phyloP scores from a whole-genome alignment of 345 rosid species.

The Nephelium lappaceum region DNA sequence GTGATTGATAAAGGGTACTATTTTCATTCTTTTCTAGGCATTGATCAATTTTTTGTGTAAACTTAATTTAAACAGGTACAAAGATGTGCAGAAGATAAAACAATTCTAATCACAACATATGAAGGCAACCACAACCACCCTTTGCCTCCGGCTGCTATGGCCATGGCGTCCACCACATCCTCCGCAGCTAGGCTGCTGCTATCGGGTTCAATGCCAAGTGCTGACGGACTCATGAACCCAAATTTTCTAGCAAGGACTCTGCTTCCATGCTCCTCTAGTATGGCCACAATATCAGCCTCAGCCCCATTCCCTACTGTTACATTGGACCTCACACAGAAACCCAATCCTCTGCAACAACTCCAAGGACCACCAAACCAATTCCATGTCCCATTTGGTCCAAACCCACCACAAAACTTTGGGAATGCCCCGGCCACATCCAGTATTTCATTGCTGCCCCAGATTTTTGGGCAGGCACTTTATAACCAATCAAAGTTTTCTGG shows the following conservation, averaged over 20 bases:
- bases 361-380: constrained; percentile 44
- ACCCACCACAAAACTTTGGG: constrained; percentile 30
- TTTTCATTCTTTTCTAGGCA: neutral
- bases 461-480: constrained; percentile 58
- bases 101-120: constrained; percentile 83
- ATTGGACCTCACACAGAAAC: constrained; percentile 70
- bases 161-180: constrained; percentile 91
- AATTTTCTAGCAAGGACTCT: constrained; percentile 73
- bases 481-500: constrained; percentile 71
- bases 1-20: neutral
- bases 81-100: constrained; percentile 87
- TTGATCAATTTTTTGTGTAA: neutral
- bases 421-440: constrained; percentile 14
- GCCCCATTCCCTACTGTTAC: constrained; percentile 98
- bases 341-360: constrained; percentile 38
- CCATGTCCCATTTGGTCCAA: constrained; percentile 46
- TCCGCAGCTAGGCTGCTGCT: constrained; percentile 84
- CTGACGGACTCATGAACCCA: constrained; percentile 72
- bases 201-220: constrained; percentile 82
- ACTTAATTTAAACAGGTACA: constrained; percentile 58
- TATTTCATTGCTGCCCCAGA: constrained; percentile 54
- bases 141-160: constrained; percentile 87
- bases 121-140: constrained; percentile 98
- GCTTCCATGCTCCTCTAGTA: constrained; percentile 88
- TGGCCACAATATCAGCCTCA: constrained; percentile 95